Percentiles rank a stretch among this genome's conserved stretches.
phyloP scores from a whole-genome alignment of 2,329 filamentous ascomycete species.

The Fusarium compactum region DNA sequence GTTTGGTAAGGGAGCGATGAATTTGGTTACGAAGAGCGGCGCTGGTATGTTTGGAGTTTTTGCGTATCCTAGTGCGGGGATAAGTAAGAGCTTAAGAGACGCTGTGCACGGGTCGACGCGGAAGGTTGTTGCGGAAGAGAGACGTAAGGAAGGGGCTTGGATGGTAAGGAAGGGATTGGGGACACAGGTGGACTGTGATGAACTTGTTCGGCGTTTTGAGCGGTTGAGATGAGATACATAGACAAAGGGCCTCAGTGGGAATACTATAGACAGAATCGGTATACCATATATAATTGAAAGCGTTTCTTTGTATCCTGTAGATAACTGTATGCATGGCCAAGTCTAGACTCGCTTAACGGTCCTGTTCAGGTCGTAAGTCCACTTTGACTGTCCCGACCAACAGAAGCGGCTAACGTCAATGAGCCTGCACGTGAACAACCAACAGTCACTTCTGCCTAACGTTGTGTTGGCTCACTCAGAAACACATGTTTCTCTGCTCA shows the following conservation, averaged over 20 bases:
- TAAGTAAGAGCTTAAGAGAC: background rate
- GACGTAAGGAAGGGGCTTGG: background rate
- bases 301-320: too few species aligned
- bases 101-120: background rate
- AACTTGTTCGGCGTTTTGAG: background rate
- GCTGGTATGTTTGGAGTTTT: constrained; percentile 22
- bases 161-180: background rate
- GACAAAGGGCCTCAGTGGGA: background rate
- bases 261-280: fast-evolving
- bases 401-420: background rate
- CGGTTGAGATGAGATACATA: background rate
- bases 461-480: background rate
- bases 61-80: constrained; percentile 10
- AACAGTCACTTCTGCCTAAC: background rate
- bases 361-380: too few species aligned
- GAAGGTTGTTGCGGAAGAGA: background rate
- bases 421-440: background rate
- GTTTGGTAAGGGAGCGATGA: background rate
- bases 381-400: background rate
- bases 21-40: background rate
- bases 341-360: background rate
- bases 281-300: background rate
- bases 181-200: background rate
- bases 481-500: background rate
- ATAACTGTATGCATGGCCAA: background rate